These are phyloP conservation scores for Cryptococcus maquisensis DNA, from an alignment of 1,284 basidiomycete genomes.

Conservation along the genomic window DNA sequence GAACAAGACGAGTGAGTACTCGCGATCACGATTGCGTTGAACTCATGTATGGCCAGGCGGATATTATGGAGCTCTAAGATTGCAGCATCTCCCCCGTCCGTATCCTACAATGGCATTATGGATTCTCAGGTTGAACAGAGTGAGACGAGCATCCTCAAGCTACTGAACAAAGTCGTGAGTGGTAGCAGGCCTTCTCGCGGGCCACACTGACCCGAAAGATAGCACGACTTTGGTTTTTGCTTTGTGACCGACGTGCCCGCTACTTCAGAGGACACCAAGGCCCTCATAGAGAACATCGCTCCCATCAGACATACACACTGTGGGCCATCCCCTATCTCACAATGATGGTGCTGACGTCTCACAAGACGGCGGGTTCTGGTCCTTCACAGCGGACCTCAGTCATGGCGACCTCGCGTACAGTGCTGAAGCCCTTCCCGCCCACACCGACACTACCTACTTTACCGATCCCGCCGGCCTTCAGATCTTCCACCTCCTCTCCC, in stretches of 20 bases:
- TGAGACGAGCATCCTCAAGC: slow-evolving; percentile 68
- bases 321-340: slow-evolving; percentile 40
- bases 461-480: slow-evolving; percentile 91
- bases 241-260: slow-evolving; percentile 77
- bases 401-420: slow-evolving; percentile 90
- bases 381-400: slow-evolving; percentile 86
- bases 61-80: slow-evolving; percentile 79
- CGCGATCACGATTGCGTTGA: background rate
- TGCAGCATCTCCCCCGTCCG: slow-evolving; percentile 66
- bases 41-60: slow-evolving; percentile 53
- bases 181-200: background rate
- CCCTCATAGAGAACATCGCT: slow-evolving; percentile 68
- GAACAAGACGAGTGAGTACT: slow-evolving; percentile 11
- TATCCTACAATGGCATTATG: slow-evolving; percentile 74
- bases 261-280: slow-evolving; percentile 79
- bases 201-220: background rate
- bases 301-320: slow-evolving; percentile 94
- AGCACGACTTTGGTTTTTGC: slow-evolving; percentile 85
- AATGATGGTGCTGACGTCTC: slow-evolving; percentile 1
- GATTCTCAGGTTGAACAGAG: slow-evolving; percentile 37
- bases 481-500: slow-evolving; percentile 88
- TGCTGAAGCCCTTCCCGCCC: slow-evolving; percentile 77
- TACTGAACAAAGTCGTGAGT: slow-evolving; percentile 76
- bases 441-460: slow-evolving; percentile 95
- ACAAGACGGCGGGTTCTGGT: slow-evolving; percentile 88